Base-by-base conservation (phyloP, 208 protist genomes). In the Crithidia brevicula region DNA sequence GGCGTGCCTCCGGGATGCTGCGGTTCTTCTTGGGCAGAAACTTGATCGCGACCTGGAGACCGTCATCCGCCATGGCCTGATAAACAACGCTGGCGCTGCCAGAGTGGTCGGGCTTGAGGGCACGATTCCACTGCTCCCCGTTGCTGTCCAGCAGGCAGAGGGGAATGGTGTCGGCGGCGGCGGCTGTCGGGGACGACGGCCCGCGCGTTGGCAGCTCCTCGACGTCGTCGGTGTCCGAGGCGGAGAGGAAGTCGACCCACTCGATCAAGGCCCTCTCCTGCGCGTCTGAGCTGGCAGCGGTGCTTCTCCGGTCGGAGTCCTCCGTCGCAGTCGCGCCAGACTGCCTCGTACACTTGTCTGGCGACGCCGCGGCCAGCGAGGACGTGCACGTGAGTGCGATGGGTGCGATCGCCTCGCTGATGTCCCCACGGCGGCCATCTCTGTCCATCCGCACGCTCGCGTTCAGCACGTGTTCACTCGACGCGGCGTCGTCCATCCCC, bases 1-100 rank as follows among this genome's bases (percentile, higher is more conserved):
- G 46, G 60, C 77, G 49, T 67, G 66, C 59, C 75, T 68, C 62
- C 54, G 73, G 68, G 63, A 84, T 83, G 52, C 80, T 75, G 62
- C 82, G 83, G 50, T 76, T 72, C n/a, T 65, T 70, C 16, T 82
- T 80, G 20, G 78, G 65, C 22, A 94, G 75, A 31, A 73, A 89
- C 65, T 94, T 94, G 67, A 94, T 86, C 8, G 82, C 85, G 23
- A 88, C 88, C 71, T 88, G 85, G 38, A 72, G 67, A 7, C 86
- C 86, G 43, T 82, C 77, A 42, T 82, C 74, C 6, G 77, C 74
- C 49, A 89, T 70, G 9, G 81, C 84, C 31, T 89, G 64, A 67
- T 82, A 93, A 7, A 93, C 82, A 11, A 61, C 27, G 47, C 81
- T 81, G 47, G 88, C 90, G 15, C 81, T 72, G 18, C 88, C 78